Evolutionary conservation across 1,139 yeast species (phyloP).

Genomic region (Pichia sp.): DNA sequence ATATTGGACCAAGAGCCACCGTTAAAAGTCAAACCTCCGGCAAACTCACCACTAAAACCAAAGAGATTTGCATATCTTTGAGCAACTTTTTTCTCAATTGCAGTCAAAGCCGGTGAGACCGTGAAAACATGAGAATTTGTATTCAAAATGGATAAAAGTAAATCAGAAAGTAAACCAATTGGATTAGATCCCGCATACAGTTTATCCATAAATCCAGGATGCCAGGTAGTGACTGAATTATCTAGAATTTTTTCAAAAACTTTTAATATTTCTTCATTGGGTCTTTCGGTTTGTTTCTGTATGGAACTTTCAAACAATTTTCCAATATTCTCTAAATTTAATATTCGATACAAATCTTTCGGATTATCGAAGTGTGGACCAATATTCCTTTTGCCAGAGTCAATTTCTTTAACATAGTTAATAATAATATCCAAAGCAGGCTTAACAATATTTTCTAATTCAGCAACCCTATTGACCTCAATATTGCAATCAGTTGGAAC

Average conservation of each 20-base stretch:
- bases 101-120: slow-evolving; percentile 75
- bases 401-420: slow-evolving; percentile 36
- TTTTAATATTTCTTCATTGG: slow-evolving; percentile 35
- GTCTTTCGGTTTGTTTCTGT: slow-evolving; percentile 9
- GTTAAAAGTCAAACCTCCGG: slow-evolving; percentile 82
- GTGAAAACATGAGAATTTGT: slow-evolving; percentile 85
- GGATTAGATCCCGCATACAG: slow-evolving; percentile 82
- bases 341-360: slow-evolving; percentile 26
- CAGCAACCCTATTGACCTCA: slow-evolving; percentile 30
- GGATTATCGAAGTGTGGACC: slow-evolving; percentile 35
- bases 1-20: slow-evolving; percentile 89
- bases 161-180: slow-evolving; percentile 71
- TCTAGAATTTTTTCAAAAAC: slow-evolving; percentile 54
- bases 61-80: slow-evolving; percentile 63
- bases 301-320: slow-evolving; percentile 20
- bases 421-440: slow-evolving; percentile 34
- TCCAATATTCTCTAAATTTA: slow-evolving; percentile 16
- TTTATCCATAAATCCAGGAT: slow-evolving; percentile 79
- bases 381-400: slow-evolving; percentile 29
- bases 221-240: slow-evolving; percentile 81
- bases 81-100: slow-evolving; percentile 66
- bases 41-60: slow-evolving; percentile 46
- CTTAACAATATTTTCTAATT: slow-evolving; percentile 39
- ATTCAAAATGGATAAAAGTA: slow-evolving; percentile 63
- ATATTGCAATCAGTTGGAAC: slow-evolving; percentile 6